These are phyloP conservation scores for Peronospora destructor DNA, from an alignment of 352 stramenopile species.

Conservation along the genomic window DNA sequence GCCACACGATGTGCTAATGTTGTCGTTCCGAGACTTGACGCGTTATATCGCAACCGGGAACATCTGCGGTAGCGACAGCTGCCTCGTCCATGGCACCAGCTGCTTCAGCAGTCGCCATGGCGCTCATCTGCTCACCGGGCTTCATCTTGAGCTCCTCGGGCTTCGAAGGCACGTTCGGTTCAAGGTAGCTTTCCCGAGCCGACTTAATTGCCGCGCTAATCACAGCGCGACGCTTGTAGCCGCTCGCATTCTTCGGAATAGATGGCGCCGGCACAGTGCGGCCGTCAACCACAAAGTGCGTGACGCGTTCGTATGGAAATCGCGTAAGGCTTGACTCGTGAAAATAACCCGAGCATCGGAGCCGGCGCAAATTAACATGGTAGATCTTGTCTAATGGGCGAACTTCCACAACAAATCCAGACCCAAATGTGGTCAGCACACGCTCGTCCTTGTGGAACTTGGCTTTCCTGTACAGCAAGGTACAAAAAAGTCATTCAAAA, in stretches of 20 bases:
- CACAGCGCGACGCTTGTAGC: constrained; percentile 62
- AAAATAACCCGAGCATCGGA: constrained; percentile 66
- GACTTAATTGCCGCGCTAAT: constrained; percentile 67
- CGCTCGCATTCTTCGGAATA: constrained; percentile 57
- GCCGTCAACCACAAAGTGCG: constrained; percentile 79
- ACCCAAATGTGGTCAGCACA: constrained; percentile 70
- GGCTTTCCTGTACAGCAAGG: constrained; percentile 32
- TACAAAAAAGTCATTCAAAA: constrained; percentile 4
- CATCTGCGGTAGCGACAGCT: constrained; percentile 14
- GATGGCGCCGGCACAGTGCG: constrained; percentile 55
- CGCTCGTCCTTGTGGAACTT: constrained; percentile 75
- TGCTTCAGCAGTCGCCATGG: constrained; percentile 20
- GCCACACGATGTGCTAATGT: constrained; percentile 8
- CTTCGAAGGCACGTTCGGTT: constrained; percentile 11
- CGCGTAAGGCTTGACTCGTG: constrained; percentile 52
- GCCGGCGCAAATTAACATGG: constrained; percentile 65
- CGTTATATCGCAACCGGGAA: constrained; percentile 21
- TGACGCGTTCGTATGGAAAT: constrained; percentile 83
- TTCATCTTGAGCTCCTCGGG: constrained; percentile 13
- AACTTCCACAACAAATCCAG: constrained; percentile 61
- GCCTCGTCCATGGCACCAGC: constrained; percentile 16
- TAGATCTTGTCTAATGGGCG: constrained; percentile 68
- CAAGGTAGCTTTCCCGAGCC: constrained; percentile 32
- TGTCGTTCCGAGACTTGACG: constrained; percentile 4
- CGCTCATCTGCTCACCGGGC: constrained; percentile 14